phyloP scores from a whole-genome alignment of 805 yeast genomes.

The Cyberlindnera samutprakarnensis region DNA sequence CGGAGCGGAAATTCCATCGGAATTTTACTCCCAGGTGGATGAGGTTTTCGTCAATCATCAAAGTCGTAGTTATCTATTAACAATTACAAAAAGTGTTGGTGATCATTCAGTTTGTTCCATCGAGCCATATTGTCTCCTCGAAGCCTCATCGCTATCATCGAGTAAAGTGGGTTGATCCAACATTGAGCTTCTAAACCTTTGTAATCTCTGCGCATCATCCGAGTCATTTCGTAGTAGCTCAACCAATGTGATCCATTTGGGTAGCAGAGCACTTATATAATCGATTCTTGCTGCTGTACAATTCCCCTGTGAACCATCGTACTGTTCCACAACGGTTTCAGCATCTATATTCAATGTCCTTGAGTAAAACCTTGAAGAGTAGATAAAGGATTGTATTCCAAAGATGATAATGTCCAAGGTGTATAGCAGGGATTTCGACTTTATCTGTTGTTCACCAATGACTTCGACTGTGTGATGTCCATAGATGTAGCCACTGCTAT shows the following conservation, averaged over 20 bases:
- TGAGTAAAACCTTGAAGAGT: constrained; percentile 8
- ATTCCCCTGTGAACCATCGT: constrained; percentile 20
- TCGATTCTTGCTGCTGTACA: constrained; percentile 11
- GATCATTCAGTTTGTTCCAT: too few species aligned
- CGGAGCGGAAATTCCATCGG: too few species aligned
- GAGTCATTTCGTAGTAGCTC: not conserved
- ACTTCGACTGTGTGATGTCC: constrained; percentile 22
- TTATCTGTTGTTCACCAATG: constrained; percentile 18
- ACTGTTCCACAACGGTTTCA: constrained; percentile 5
- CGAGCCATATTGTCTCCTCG: too few species aligned
- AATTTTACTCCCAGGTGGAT: too few species aligned
- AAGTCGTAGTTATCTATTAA: too few species aligned
- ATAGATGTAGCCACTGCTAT: constrained; percentile 18
- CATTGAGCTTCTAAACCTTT: too few species aligned
- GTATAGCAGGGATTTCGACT: constrained; percentile 10
- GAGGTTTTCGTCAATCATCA: too few species aligned
- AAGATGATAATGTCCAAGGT: constrained; percentile 12
- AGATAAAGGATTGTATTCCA: constrained; percentile 12
- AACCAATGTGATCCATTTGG: not conserved
- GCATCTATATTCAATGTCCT: constrained; percentile 1
- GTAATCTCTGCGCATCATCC: not conserved
- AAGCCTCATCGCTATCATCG: too few species aligned
- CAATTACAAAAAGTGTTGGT: too few species aligned
- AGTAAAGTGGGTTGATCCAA: too few species aligned
- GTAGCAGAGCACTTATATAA: constrained; percentile 2